Evolutionary conservation across 768 basidiomycete species (phyloP).

Genomic region (Lactarius indigo): DNA sequence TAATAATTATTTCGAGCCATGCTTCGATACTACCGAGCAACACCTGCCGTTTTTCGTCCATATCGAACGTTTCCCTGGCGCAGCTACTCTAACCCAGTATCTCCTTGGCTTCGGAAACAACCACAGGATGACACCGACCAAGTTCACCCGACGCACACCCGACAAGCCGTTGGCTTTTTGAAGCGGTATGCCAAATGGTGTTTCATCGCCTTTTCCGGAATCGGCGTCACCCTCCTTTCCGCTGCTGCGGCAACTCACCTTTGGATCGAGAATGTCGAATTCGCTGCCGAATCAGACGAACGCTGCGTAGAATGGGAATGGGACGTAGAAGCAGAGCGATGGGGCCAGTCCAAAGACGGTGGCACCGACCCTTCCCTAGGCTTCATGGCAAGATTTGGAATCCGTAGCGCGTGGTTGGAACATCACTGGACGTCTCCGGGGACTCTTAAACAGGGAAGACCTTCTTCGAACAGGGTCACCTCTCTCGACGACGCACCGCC

Average conservation of each 20-base stretch:
- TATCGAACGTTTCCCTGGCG: neutral
- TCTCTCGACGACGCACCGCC: slow-evolving; percentile 6
- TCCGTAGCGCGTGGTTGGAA: slow-evolving; percentile 71
- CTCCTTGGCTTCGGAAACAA: slow-evolving; percentile 18
- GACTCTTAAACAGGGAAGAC: slow-evolving; percentile 12
- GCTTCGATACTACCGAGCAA: slow-evolving; percentile 5
- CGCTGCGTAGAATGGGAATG: slow-evolving; percentile 63
- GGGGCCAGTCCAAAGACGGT: slow-evolving; percentile 49
- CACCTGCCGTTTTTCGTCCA: neutral
- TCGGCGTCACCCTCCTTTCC: slow-evolving; percentile 44
- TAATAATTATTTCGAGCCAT: neutral
- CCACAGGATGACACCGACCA: slow-evolving; percentile 29
- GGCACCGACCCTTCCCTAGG: slow-evolving; percentile 76
- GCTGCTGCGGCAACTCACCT: slow-evolving; percentile 56
- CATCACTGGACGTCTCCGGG: slow-evolving; percentile 49
- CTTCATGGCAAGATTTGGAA: slow-evolving; percentile 53
- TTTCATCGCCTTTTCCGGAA: slow-evolving; percentile 41
- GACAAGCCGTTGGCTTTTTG: slow-evolving; percentile 43
- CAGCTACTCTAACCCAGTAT: slow-evolving; percentile 1
- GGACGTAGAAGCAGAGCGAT: slow-evolving; percentile 58
- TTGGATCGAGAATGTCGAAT: slow-evolving; percentile 59
- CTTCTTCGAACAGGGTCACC: slow-evolving; percentile 4
- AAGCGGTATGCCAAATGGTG: slow-evolving; percentile 49
- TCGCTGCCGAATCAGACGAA: slow-evolving; percentile 46
- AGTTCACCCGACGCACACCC: slow-evolving; percentile 35